phyloP scores from a whole-genome alignment of 1,284 basidiomycete genomes.

The Cryptococcus sp. region DNA sequence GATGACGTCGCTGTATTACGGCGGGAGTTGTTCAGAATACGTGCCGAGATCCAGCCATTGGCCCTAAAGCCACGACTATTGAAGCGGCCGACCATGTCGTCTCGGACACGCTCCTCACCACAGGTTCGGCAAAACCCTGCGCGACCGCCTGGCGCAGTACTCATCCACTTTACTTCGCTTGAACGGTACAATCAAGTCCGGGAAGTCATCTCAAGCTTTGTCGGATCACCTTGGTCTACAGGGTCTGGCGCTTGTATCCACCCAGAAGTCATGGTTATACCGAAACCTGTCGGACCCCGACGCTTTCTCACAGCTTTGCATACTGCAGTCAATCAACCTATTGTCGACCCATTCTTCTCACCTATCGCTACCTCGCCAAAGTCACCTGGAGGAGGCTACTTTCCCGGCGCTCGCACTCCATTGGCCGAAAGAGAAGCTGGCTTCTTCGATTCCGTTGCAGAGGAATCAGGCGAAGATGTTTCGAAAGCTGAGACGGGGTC shows the following conservation, averaged over 20 bases:
- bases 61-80: slow-evolving; percentile 49
- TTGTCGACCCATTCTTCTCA: slow-evolving; percentile 82
- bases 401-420: slow-evolving; percentile 33
- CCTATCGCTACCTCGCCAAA: slow-evolving; percentile 90
- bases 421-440: slow-evolving; percentile 25
- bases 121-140: slow-evolving; percentile 62
- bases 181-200: slow-evolving; percentile 83
- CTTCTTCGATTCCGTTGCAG: slow-evolving; percentile 44
- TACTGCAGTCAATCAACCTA: slow-evolving; percentile 77
- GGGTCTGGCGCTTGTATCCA: slow-evolving; percentile 40
- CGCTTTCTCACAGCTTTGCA: slow-evolving; percentile 85
- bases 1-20: slow-evolving; percentile 77
- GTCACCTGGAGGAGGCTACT: slow-evolving; percentile 59
- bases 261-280: slow-evolving; percentile 89
- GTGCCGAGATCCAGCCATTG: slow-evolving; percentile 61
- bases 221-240: slow-evolving; percentile 49
- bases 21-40: slow-evolving; percentile 66
- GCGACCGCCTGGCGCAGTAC: slow-evolving; percentile 52
- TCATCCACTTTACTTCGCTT: slow-evolving; percentile 88
- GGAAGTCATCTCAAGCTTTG: slow-evolving; percentile 73
- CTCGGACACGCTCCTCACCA: slow-evolving; percentile 69
- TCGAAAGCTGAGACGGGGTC: neutral
- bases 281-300: slow-evolving; percentile 90
- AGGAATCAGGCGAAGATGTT: slow-evolving; percentile 22
- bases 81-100: slow-evolving; percentile 73